Conservation (phyloP, 306 rosid species). For the Echinosophora koreensis region DNA sequence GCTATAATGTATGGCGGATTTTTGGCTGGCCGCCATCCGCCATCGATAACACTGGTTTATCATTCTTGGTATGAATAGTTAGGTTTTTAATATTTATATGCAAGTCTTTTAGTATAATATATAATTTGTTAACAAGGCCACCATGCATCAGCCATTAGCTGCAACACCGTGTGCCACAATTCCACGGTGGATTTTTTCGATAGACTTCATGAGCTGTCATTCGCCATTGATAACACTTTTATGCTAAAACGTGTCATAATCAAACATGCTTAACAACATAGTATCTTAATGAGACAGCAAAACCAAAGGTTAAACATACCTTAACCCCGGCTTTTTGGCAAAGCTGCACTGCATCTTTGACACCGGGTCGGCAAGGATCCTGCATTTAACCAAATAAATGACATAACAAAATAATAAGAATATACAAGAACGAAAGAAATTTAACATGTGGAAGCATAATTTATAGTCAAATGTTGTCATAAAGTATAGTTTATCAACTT, state of each 20-base stretch:
- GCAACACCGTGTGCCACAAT: background rate
- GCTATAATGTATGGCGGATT: no score
- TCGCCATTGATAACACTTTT: background rate
- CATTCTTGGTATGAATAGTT: no score
- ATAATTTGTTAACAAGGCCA: slow-evolving; percentile 26
- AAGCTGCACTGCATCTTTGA: slow-evolving; percentile 72
- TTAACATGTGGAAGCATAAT: background rate
- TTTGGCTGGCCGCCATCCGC: no score
- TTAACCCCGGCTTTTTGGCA: slow-evolving; percentile 96
- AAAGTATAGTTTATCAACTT: background rate
- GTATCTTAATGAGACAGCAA: slow-evolving; percentile 16
- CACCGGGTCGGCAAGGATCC: slow-evolving; percentile 97
- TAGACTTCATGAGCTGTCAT: background rate
- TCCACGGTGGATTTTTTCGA: background rate
- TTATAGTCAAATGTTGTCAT: slow-evolving; percentile 16
- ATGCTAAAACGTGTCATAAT: slow-evolving; percentile 3
- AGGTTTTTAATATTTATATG: no score
- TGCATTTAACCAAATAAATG: slow-evolving; percentile 48
- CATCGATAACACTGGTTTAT: no score
- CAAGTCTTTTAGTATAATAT: background rate
- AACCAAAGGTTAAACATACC: slow-evolving; percentile 56
- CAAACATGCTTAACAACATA: background rate
- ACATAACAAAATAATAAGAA: background rate
- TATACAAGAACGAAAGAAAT: background rate
- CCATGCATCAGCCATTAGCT: background rate